Evolutionary conservation across 352 stramenopile species (phyloP).

Genomic region (Globisporangium cederbergense): DNA sequence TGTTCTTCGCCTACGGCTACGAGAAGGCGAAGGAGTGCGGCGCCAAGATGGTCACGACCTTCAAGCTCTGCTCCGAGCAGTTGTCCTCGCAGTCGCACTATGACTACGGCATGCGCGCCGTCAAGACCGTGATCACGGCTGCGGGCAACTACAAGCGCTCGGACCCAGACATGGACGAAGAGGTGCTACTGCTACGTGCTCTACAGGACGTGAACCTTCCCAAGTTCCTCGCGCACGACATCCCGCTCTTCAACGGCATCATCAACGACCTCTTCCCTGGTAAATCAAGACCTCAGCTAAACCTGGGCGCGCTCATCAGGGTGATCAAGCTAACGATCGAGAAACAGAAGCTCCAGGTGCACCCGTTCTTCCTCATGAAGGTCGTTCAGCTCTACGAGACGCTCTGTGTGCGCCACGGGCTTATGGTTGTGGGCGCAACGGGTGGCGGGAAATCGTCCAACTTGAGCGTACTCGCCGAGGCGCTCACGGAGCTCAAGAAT

Average conservation of each 20-base stretch:
- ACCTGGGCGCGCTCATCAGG: conserved; percentile 84
- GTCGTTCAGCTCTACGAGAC: conserved; percentile 95
- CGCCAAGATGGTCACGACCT: conserved; percentile 96
- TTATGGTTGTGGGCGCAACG: conserved; percentile 94
- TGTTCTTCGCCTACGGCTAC: conserved; percentile 95
- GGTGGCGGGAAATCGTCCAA: conserved; percentile 91
- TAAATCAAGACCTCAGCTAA: conserved; percentile 84
- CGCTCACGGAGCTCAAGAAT: conserved; percentile 83
- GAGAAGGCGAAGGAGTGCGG: conserved; percentile 91
- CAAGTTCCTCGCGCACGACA: conserved; percentile 94
- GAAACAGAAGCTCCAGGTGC: conserved; percentile 77
- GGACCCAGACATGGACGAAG: conserved; percentile 92
- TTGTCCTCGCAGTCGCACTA: conserved; percentile 94
- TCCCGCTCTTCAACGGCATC: conserved; percentile 94
- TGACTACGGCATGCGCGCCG: conserved; percentile 95
- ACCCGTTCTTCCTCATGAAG: conserved; percentile 93
- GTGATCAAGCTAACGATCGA: conserved; percentile 89
- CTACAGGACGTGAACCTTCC: conserved; percentile 94
- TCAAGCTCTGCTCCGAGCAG: conserved; percentile 94
- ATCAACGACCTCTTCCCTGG: conserved; percentile 93
- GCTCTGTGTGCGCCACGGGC: conserved; percentile 91
- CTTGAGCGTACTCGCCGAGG: conserved; percentile 81
- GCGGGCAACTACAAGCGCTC: conserved; percentile 94
- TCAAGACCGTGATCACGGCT: conserved; percentile 94
- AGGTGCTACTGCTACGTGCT: conserved; percentile 89